These are phyloP conservation scores for Schizopora paradoxa DNA, from an alignment of 1,284 basidiomycete species.

Conservation along the genomic window DNA sequence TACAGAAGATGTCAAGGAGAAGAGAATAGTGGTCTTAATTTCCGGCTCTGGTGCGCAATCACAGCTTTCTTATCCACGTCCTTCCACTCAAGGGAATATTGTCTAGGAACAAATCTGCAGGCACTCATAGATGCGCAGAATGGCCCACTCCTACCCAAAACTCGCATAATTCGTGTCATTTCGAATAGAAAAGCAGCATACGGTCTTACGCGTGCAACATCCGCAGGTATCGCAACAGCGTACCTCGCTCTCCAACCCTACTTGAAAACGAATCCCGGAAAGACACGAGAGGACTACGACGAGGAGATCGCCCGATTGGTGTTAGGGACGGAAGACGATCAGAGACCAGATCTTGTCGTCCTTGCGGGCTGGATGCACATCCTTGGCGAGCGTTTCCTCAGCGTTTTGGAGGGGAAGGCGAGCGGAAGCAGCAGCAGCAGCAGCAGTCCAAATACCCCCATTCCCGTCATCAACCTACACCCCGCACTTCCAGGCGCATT, in stretches of 20 bases:
- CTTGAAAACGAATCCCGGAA: conserved; percentile 67
- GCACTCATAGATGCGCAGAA: conserved; percentile 87
- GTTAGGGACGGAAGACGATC: conserved; percentile 37
- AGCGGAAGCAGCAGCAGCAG: conserved; percentile 29
- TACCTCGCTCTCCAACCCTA: conserved; percentile 86
- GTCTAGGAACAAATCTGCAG: conserved; percentile 88
- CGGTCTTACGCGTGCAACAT: conserved; percentile 76
- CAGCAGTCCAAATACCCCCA: conserved; percentile 51
- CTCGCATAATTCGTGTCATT: conserved; percentile 77
- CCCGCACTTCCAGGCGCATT: conserved; percentile 94
- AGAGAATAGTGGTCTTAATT: conserved; percentile 70
- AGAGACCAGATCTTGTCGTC: conserved; percentile 80
- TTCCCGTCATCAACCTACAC: conserved; percentile 95
- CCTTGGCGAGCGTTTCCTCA: conserved; percentile 47
- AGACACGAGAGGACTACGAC: conserved; percentile 85
- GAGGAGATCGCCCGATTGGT: conserved; percentile 75
- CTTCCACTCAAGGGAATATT: conserved; percentile 20
- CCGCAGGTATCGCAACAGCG: conserved; percentile 76
- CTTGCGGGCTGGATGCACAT: conserved; percentile 99
- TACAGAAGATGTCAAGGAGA: too few species aligned
- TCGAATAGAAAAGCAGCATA: conserved; percentile 92
- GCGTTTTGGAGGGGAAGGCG: conserved; percentile 28
- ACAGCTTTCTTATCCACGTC: neutral
- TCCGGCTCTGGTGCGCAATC: conserved; percentile 72
- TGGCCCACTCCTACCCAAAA: conserved; percentile 59